phyloP scores from a whole-genome alignment of 129 eudicot species.

The Scalesia atractyloides region DNA sequence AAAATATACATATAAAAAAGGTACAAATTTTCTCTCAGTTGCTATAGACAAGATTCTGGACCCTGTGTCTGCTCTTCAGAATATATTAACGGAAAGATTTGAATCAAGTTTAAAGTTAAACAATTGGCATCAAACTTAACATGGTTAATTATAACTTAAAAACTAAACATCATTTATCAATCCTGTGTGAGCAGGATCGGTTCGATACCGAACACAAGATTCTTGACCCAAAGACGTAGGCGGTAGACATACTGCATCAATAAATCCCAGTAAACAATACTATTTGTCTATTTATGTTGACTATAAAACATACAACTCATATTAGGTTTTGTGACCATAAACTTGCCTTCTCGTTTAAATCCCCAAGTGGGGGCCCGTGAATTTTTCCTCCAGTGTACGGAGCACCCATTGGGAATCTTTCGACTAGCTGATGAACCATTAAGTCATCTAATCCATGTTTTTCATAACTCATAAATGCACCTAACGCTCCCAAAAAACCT shows the following conservation, averaged over 20 bases:
- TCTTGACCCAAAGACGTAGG: too few relatives aligned
- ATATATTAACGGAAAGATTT: slow-evolving; percentile 19
- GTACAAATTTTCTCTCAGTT: slow-evolving; percentile 16
- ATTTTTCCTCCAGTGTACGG: slow-evolving; percentile 93
- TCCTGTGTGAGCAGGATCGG: too few relatives aligned
- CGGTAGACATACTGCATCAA: too few relatives aligned
- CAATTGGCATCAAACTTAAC: slow-evolving; percentile 17
- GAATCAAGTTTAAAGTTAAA: slow-evolving; percentile 7
- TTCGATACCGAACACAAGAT: too few relatives aligned
- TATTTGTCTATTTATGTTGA: slow-evolving; percentile 14
- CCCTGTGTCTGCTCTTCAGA: slow-evolving; percentile 23
- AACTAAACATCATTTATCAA: slow-evolving; percentile 13
- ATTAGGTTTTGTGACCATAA: slow-evolving; percentile 23
- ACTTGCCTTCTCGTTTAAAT: slow-evolving; percentile 91
- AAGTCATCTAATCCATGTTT: slow-evolving; percentile 96
- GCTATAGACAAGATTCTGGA: slow-evolving; percentile 20
- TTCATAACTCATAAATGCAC: slow-evolving; percentile 99
- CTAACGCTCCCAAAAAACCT: slow-evolving; percentile 98
- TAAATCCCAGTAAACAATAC: slow-evolving; percentile 6
- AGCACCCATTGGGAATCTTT: slow-evolving; percentile 99
- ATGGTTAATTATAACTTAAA: slow-evolving; percentile 7
- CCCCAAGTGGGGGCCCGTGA: slow-evolving; percentile 95
- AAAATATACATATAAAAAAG: slow-evolving; percentile 7
- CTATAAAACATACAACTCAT: slow-evolving; percentile 16
- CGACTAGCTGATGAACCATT: slow-evolving; percentile 96